Conservation (phyloP, 2,329 filamentous ascomycete genomes). For the Trichoderma breve region DNA sequence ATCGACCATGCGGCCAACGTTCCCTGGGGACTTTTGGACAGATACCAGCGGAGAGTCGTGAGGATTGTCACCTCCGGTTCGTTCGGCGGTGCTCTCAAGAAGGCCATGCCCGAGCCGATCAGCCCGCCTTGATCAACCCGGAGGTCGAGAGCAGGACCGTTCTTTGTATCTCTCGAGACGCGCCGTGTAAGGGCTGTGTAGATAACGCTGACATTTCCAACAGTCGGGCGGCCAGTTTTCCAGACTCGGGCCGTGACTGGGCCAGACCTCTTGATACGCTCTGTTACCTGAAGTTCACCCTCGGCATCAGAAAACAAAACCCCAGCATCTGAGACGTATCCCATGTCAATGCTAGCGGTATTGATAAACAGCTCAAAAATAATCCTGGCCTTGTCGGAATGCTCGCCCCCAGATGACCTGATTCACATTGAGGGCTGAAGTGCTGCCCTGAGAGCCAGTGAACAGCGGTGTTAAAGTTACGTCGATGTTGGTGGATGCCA, state of each 20-base stretch:
- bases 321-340: neutral
- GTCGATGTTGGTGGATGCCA: neutral
- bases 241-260: neutral
- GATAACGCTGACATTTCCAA: neutral
- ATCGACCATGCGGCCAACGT: neutral
- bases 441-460: neutral
- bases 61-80: neutral
- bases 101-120: neutral
- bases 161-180: neutral
- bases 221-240: neutral
- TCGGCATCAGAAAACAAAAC: neutral
- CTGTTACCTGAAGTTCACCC: neutral
- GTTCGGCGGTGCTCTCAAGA: neutral
- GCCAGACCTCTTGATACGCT: neutral
- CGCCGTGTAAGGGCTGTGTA: neutral
- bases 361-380: neutral
- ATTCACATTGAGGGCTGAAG: neutral
- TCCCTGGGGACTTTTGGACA: neutral
- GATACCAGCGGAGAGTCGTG: neutral
- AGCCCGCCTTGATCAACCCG: neutral
- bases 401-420: neutral
- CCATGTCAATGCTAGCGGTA: neutral
- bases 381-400: neutral
- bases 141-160: neutral
- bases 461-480: neutral